These are phyloP conservation scores for Aspergillus ostianus DNA, from an alignment of 495 filamentous ascomycete genomes.

Conservation along the genomic window DNA sequence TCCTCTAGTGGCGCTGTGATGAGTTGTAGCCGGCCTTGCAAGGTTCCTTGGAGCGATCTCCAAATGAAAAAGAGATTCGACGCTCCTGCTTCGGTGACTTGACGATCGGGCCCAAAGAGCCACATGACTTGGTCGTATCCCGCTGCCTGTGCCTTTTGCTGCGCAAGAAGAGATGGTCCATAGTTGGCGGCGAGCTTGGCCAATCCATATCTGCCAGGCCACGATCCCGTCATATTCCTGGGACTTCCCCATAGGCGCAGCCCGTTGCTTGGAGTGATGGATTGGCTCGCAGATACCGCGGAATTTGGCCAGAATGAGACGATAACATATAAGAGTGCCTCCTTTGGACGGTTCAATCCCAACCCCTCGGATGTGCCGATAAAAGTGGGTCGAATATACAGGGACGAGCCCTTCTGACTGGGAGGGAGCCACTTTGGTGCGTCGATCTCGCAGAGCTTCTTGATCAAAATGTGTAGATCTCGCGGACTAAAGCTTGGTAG, in stretches of 20 bases:
- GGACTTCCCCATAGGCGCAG: constrained; percentile 1
- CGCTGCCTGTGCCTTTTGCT: neutral
- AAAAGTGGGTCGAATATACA: constrained; percentile 4
- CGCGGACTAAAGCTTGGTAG: neutral
- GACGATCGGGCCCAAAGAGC: constrained; percentile 3
- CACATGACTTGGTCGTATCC: constrained; percentile 8
- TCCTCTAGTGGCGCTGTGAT: constrained; percentile 1
- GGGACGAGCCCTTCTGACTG: neutral
- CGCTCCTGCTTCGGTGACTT: constrained; percentile 4
- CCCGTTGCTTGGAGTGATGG: neutral
- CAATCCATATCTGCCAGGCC: constrained; percentile 2
- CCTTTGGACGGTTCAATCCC: neutral
- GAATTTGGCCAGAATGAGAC: neutral
- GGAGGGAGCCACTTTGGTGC: constrained; percentile 3
- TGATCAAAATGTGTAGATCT: neutral
- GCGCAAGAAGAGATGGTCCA: constrained; percentile 3
- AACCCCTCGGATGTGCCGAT: constrained; percentile 1
- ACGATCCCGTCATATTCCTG: constrained; percentile 4
- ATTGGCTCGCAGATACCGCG: neutral
- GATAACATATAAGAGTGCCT: constrained; percentile 4
- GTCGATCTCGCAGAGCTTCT: neutral
- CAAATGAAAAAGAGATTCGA: constrained; percentile 10
- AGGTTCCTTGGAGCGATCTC: neutral
- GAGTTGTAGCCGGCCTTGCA: neutral
- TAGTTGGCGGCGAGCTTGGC: constrained; percentile 6